A percentile compares a stretch with the other conserved stretches of the same genome.
These are phyloP conservation scores for Sordaria brevicollis DNA, from an alignment of 495 filamentous ascomycete genomes.

Conservation along the genomic window DNA sequence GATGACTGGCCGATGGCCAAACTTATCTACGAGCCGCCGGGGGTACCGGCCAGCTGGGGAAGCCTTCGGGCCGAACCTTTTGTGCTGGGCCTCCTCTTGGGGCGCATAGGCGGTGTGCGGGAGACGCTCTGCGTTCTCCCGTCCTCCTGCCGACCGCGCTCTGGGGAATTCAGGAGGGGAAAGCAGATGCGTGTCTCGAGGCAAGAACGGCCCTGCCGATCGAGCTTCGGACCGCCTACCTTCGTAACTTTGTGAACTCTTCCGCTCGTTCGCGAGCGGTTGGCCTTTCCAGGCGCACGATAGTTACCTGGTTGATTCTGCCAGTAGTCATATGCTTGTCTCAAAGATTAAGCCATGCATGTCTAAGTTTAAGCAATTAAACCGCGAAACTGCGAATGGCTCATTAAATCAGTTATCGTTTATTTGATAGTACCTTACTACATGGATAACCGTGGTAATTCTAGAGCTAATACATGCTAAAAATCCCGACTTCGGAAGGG, in stretches of 20 bases:
- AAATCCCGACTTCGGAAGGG: too few species aligned
- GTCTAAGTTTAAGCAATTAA: slow-evolving; percentile 63
- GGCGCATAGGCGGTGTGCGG: slow-evolving; percentile 24
- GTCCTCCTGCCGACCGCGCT: slow-evolving; percentile 26
- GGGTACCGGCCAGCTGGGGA: slow-evolving; percentile 3
- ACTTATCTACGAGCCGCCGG: slow-evolving; percentile 5
- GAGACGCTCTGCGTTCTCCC: neutral
- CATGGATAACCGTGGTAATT: slow-evolving; percentile 67
- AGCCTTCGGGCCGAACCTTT: neutral
- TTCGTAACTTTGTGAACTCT: slow-evolving; percentile 14
- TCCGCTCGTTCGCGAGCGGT: slow-evolving; percentile 7
- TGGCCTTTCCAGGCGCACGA: slow-evolving; percentile 28
- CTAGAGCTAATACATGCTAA: slow-evolving; percentile 66
- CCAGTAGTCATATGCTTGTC: slow-evolving; percentile 65
- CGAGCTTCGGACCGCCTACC: slow-evolving; percentile 5
- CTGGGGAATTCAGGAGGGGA: slow-evolving; percentile 39
- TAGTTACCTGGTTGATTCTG: slow-evolving; percentile 64
- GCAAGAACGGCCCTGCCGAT: slow-evolving; percentile 11
- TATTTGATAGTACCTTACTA: slow-evolving; percentile 65
- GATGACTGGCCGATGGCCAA: too few species aligned
- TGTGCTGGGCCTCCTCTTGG: slow-evolving; percentile 28
- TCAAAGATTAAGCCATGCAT: slow-evolving; percentile 70
- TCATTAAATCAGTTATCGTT: slow-evolving; percentile 67
- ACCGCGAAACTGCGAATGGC: slow-evolving; percentile 63
- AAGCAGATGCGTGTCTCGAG: slow-evolving; percentile 30